Conservation (phyloP, 2,329 filamentous ascomycete genomes). For the Didymella glomerata region DNA sequence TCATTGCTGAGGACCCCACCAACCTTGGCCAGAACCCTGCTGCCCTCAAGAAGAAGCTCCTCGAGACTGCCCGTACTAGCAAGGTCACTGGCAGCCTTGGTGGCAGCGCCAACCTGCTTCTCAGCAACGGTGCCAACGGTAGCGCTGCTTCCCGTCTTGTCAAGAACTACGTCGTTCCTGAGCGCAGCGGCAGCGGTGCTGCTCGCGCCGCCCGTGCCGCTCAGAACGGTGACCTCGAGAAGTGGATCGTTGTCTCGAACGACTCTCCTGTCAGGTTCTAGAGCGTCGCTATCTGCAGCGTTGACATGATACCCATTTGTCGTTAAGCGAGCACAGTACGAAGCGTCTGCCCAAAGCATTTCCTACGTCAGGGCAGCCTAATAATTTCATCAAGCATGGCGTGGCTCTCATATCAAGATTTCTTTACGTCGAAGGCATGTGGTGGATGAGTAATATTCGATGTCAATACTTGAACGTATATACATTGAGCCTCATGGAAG, state of each 20-base stretch:
- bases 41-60: slow-evolving; percentile 57
- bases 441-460: slow-evolving; percentile 32
- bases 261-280: slow-evolving; percentile 44
- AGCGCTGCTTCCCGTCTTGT: slow-evolving; percentile 32
- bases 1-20: slow-evolving; percentile 53
- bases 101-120: slow-evolving; percentile 46
- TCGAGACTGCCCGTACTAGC: slow-evolving; percentile 39
- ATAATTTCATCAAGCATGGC: slow-evolving; percentile 32
- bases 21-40: slow-evolving; percentile 52
- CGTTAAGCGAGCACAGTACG: slow-evolving; percentile 9
- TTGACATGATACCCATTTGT: slow-evolving; percentile 38
- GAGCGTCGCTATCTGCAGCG: slow-evolving; percentile 20
- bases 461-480: slow-evolving; percentile 35
- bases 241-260: slow-evolving; percentile 41
- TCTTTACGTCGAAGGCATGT: slow-evolving; percentile 20
- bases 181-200: slow-evolving; percentile 40
- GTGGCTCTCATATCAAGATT: slow-evolving; percentile 23
- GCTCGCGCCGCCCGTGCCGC: slow-evolving; percentile 37
- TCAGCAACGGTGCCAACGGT: slow-evolving; percentile 51
- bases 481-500: slow-evolving; percentile 29
- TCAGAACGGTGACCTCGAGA: slow-evolving; percentile 32
- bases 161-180: slow-evolving; percentile 45
- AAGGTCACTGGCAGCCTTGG: slow-evolving; percentile 41
- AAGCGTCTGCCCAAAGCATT: slow-evolving; percentile 18
- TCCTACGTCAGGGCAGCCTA: slow-evolving; percentile 26